phyloP scores from a whole-genome alignment of 2,329 filamentous ascomycete species.

The Hypoxylon sp. region DNA sequence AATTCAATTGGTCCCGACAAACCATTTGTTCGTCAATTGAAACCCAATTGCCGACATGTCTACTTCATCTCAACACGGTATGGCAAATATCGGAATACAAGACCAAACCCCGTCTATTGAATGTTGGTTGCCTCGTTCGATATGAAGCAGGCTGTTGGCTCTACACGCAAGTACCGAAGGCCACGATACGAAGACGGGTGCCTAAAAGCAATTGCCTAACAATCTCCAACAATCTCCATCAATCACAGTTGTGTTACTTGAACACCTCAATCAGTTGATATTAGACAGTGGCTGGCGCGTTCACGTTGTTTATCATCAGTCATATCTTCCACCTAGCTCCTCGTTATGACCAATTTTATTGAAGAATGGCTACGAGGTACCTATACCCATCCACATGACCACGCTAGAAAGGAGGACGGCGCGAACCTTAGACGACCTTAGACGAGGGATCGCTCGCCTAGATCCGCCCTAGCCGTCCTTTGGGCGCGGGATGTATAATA shows the following conservation, averaged over 20 bases:
- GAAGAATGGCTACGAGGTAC: neutral
- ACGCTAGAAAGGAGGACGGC: constrained; percentile 24
- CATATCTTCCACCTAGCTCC: neutral
- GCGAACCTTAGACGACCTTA: constrained; percentile 37
- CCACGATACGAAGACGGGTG: constrained; percentile 30
- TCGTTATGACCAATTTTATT: constrained; percentile 16
- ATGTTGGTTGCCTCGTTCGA: constrained; percentile 33
- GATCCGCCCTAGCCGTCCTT: constrained; percentile 45
- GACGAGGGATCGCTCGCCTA: constrained; percentile 36
- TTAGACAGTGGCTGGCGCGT: constrained; percentile 25
- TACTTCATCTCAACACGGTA: constrained; percentile 27
- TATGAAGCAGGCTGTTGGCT: constrained; percentile 20
- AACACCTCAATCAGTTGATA: constrained; percentile 22
- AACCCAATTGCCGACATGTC: constrained; percentile 37
- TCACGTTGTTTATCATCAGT: constrained; percentile 30
- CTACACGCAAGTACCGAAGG: constrained; percentile 34
- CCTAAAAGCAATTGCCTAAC: constrained; percentile 44
- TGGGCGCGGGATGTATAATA: constrained; percentile 15
- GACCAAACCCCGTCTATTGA: constrained; percentile 11
- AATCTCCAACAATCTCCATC: constrained; percentile 30
- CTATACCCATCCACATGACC: constrained; percentile 37
- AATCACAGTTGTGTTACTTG: constrained; percentile 26
- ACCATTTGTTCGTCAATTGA: constrained; percentile 31
- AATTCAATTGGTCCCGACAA: constrained; percentile 33
- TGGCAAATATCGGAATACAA: constrained; percentile 23